These are phyloP conservation scores for Vigna nakashimae DNA, from an alignment of 306 rosid species.

Conservation along the genomic window DNA sequence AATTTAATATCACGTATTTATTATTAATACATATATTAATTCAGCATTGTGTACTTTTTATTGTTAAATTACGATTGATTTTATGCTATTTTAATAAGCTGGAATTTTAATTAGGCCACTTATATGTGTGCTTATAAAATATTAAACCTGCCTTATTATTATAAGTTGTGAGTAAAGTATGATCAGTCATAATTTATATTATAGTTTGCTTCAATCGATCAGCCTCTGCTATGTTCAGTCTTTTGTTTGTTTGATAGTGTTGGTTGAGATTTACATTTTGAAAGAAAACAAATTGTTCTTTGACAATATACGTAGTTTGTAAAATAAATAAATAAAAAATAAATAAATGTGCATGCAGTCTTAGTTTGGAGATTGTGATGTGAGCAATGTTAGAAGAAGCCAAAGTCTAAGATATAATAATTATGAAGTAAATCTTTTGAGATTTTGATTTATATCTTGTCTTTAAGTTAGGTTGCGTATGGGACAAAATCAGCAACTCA, in stretches of 20 bases:
- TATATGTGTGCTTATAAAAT: not conserved
- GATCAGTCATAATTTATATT: not conserved
- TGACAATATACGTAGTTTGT: not conserved
- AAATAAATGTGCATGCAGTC: not conserved
- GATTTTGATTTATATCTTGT: constrained; percentile 42
- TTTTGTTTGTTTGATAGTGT: not conserved
- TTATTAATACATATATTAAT: no score
- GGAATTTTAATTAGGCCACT: no score
- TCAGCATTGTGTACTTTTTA: no score
- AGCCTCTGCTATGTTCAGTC: not conserved
- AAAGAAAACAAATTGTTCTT: not conserved
- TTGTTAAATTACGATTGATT: no score
- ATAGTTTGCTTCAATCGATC: not conserved
- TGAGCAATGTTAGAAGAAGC: constrained; percentile 40
- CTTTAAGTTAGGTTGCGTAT: constrained; percentile 31
- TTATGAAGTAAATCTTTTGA: constrained; percentile 39
- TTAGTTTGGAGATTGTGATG: constrained; percentile 29
- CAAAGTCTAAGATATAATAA: constrained; percentile 32
- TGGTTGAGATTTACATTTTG: not conserved
- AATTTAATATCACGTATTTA: no score
- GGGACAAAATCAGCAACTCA: constrained; percentile 47
- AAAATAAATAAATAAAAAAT: not conserved
- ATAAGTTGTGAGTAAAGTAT: not conserved
- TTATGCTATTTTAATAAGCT: no score
- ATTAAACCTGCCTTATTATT: not conserved